Evolutionary conservation across 2,329 filamentous ascomycete genomes (phyloP), one percentile per base, ranked within the genome.

Genomic region (Trichoderma gracile): DNA sequence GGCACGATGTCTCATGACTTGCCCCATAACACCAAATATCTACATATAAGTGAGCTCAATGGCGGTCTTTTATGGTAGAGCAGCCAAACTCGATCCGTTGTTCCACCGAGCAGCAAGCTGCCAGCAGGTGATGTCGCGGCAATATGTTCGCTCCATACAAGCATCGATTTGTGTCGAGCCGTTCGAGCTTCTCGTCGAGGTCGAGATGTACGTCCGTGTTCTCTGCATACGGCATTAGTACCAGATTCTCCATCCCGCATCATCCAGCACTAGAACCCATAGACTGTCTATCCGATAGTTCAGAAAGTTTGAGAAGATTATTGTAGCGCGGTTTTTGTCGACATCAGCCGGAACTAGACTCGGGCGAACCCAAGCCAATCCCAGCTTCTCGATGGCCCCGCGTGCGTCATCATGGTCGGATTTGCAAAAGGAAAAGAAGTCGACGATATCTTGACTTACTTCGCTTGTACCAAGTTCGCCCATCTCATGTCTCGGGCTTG

Each of bases 301-400:
- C 86, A 83, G 86, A 75, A 80, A 73, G 27, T 67, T 82, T 85
- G 86, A 89, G 86, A 88, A 89, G 86, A 88, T 88, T 79, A 76
- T 74, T 68, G 76, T 80, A 79, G 79, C 79, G 85, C 86, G 87
- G 86, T 85, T 82, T 77, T 84, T 84, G 76, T 84, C 86, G 82
- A 78, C 85, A 87, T 77, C 66, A 72, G 69, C 70, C 72, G 67
- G 70, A 72, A 23, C 53, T 59, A 73, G 68, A 72, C 60, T 67
- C 65, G 65, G 64, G 69, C 67, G 65, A 64, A 65, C 69, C 67
- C 63, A 33, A 25, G 25, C 10, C 23, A 3, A 9, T 43, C 54
- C 27, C 27, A 54, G 46, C 65, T 43, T 64, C 61, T 73, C 73
- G 81, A 80, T 83, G 81, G 81, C 81, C 81, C 81, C 81, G 81